Conservation (phyloP, 73 alveolate genomes). For the Halteria grandinella region DNA sequence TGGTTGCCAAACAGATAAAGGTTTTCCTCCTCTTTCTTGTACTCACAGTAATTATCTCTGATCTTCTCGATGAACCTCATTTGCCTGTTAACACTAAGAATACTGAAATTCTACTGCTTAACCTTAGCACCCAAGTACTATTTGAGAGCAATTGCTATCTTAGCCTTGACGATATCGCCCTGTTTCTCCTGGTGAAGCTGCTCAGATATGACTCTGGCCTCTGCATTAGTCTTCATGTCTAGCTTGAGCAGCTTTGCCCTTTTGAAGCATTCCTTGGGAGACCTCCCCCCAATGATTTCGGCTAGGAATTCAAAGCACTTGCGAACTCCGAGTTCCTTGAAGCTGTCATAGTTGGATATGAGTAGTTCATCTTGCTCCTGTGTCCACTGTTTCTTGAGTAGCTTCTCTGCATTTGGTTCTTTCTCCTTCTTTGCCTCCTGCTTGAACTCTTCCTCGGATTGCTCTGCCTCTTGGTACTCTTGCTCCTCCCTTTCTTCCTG, state of each 20-base stretch:
- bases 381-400: conserved; percentile 76
- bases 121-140: conserved; percentile 1
- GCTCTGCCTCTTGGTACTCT: conserved; percentile 1
- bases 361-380: conserved; percentile 74
- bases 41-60: conserved; percentile 4
- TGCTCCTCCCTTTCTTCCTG: background rate
- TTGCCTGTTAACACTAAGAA: background rate
- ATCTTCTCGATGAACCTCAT: conserved; percentile 9
- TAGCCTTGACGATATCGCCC: background rate
- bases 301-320: conserved; percentile 59
- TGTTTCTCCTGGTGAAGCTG: background rate
- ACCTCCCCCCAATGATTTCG: conserved; percentile 57
- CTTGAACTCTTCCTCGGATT: conserved; percentile 10
- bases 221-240: conserved; percentile 53
- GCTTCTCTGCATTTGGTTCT: background rate
- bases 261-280: conserved; percentile 65
- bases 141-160: conserved; percentile 6
- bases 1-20: background rate
- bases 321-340: conserved; percentile 53
- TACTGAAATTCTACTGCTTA: background rate
- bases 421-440: background rate
- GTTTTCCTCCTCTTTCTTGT: conserved; percentile 25
- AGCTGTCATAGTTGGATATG: conserved; percentile 72
- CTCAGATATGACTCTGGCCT: conserved; percentile 53
- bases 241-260: conserved; percentile 72